Conservation (phyloP, 768 basidiomycete genomes). For the Suillus fuscotomentosus region DNA sequence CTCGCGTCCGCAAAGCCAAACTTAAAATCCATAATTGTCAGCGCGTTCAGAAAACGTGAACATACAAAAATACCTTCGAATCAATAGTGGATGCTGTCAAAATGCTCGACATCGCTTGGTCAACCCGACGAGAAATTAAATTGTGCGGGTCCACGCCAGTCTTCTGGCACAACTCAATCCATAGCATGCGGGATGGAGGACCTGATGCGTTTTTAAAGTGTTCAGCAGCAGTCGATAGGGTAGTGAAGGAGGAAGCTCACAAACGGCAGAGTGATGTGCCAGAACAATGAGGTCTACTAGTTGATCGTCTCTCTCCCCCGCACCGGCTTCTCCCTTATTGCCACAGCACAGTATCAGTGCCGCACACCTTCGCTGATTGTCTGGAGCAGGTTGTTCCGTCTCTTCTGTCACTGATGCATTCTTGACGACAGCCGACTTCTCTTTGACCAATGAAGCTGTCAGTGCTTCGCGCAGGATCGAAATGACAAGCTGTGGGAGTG, state of each 20-base stretch:
- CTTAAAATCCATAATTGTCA: slow-evolving; percentile 23
- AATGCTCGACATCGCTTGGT: slow-evolving; percentile 48
- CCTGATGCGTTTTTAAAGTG: slow-evolving; percentile 13
- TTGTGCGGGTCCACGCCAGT: slow-evolving; percentile 65
- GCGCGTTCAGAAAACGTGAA: not conserved
- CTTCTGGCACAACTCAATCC: slow-evolving; percentile 82
- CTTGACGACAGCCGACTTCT: slow-evolving; percentile 24
- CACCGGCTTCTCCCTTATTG: slow-evolving; percentile 37
- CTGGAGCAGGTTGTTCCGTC: slow-evolving; percentile 40
- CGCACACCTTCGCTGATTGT: slow-evolving; percentile 52
- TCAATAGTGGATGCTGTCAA: slow-evolving; percentile 45
- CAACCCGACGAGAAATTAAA: slow-evolving; percentile 49
- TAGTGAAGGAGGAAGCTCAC: slow-evolving; percentile 38
- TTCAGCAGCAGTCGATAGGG: not conserved
- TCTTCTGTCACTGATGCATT: slow-evolving; percentile 28
- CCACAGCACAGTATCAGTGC: slow-evolving; percentile 49
- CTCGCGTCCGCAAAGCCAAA: slow-evolving; percentile 63
- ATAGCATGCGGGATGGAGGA: slow-evolving; percentile 30
- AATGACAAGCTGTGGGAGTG: slow-evolving; percentile 48
- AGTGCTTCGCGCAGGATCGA: slow-evolving; percentile 62
- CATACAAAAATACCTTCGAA: slow-evolving; percentile 36
- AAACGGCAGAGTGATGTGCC: slow-evolving; percentile 67
- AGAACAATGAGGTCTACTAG: slow-evolving; percentile 61
- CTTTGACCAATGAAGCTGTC: slow-evolving; percentile 42
- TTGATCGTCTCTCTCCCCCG: slow-evolving; percentile 39